Conservation (phyloP, 495 filamentous ascomycete genomes). For the Tirmania nivea region DNA sequence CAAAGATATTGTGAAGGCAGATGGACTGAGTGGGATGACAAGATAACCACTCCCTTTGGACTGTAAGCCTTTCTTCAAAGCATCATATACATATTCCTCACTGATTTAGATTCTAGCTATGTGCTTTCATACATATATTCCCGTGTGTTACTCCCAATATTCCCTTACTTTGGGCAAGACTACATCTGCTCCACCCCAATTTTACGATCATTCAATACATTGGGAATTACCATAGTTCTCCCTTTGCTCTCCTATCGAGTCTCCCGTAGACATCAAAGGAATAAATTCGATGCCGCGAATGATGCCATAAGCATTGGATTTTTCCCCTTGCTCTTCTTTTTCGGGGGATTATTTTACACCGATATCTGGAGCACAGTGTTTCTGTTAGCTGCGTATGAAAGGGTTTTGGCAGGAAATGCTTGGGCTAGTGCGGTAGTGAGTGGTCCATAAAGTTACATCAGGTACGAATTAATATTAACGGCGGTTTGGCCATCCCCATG, state of each 20-base stretch:
- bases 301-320: conserved; percentile 59
- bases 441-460: background rate
- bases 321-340: conserved; percentile 87
- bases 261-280: background rate
- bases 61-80: conserved; percentile 33
- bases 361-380: conserved; percentile 51
- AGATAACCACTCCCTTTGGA: conserved; percentile 88
- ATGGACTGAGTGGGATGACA: conserved; percentile 72
- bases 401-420: background rate
- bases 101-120: conserved; percentile 24
- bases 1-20: conserved; percentile 60
- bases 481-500: background rate
- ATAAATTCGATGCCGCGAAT: conserved; percentile 24
- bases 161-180: conserved; percentile 14
- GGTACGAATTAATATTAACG: too few species aligned
- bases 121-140: conserved; percentile 26
- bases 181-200: conserved; percentile 24
- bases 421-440: conserved; percentile 30
- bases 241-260: conserved; percentile 12
- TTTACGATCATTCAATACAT: conserved; percentile 32
- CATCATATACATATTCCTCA: conserved; percentile 1
- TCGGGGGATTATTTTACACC: conserved; percentile 83
- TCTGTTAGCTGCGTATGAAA: conserved; percentile 39
- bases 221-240: conserved; percentile 24
- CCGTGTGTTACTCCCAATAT: background rate